Percentiles rank a stretch among this genome's conserved stretches.
Evolutionary conservation across 768 basidiomycete species (phyloP).

Genomic region (Mycena rebaudengoi): DNA sequence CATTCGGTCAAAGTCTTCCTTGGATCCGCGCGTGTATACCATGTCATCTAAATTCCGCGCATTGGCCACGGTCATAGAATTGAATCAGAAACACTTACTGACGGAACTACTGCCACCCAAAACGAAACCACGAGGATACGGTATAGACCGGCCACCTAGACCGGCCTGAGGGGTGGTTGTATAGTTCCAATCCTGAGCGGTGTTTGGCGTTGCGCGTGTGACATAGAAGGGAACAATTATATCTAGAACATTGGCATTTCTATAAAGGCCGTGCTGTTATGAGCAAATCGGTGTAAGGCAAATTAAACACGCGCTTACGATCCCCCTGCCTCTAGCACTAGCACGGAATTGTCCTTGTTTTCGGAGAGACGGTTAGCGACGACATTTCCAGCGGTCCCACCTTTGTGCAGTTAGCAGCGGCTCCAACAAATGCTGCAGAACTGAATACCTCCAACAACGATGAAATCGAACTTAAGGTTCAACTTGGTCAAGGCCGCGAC

Average conservation of each 20-base stretch:
- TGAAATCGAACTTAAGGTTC: background rate
- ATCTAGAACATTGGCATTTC: background rate
- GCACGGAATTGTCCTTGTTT: slow-evolving; percentile 25
- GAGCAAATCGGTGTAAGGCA: too few relatives aligned
- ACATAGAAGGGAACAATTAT: background rate
- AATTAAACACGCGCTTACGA: slow-evolving; percentile 23
- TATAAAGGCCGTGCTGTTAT: background rate
- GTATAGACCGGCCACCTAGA: background rate
- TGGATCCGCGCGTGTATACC: too few relatives aligned
- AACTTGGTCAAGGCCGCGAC: too few relatives aligned
- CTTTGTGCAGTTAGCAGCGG: background rate
- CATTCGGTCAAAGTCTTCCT: too few relatives aligned
- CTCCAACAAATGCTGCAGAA: too few relatives aligned
- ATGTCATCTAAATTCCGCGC: too few relatives aligned
- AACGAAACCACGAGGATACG: background rate
- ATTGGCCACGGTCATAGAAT: too few relatives aligned
- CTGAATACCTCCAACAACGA: background rate
- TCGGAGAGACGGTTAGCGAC: slow-evolving; percentile 34
- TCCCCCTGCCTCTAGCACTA: slow-evolving; percentile 35
- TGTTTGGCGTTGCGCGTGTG: background rate
- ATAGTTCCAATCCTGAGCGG: slow-evolving; percentile 1
- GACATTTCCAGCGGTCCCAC: slow-evolving; percentile 34
- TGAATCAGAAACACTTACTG: too few relatives aligned
- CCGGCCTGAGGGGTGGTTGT: background rate
- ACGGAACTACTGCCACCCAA: slow-evolving; percentile 2